phyloP scores from a whole-genome alignment of 371 early-diverging fungal species.

The Rhizopus stolonifer region DNA sequence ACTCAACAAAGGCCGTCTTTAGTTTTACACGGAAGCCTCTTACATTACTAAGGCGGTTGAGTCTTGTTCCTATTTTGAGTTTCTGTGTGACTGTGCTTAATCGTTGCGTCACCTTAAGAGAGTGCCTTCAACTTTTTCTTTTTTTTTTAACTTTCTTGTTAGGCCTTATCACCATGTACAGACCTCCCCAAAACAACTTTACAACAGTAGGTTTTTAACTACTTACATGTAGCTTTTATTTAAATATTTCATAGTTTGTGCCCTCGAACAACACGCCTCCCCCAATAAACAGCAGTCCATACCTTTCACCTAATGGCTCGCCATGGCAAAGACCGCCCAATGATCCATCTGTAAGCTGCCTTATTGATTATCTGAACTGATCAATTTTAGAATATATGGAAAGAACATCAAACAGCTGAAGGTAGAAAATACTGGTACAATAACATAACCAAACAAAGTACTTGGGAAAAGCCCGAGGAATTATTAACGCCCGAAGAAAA shows the following conservation, averaged over 20 bases:
- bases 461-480: constrained; percentile 95
- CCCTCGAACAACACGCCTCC: neutral
- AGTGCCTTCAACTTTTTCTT: constrained; percentile 4
- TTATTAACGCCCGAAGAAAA: constrained; percentile 82
- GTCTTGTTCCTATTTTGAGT: too few relatives aligned
- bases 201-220: constrained; percentile 5
- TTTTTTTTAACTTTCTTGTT: neutral
- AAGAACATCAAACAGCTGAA: constrained; percentile 74
- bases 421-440: constrained; percentile 89
- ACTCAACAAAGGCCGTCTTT: too few relatives aligned
- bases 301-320: constrained; percentile 14
- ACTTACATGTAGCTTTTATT: neutral
- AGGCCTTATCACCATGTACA: constrained; percentile 12
- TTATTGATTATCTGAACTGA: constrained; percentile 3
- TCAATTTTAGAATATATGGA: constrained; percentile 58
- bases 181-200: constrained; percentile 28
- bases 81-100: too few relatives aligned
- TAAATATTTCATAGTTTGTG: neutral
- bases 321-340: constrained; percentile 31
- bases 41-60: too few relatives aligned
- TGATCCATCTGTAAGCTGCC: constrained; percentile 14
- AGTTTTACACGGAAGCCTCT: too few relatives aligned
- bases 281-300: constrained; percentile 9
- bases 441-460: constrained; percentile 71
- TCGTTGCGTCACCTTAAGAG: constrained; percentile 21